A percentile compares a stretch with the other conserved stretches of the same genome.
phyloP scores from a whole-genome alignment of 768 basidiomycete species.

The Royoungia palumana region DNA sequence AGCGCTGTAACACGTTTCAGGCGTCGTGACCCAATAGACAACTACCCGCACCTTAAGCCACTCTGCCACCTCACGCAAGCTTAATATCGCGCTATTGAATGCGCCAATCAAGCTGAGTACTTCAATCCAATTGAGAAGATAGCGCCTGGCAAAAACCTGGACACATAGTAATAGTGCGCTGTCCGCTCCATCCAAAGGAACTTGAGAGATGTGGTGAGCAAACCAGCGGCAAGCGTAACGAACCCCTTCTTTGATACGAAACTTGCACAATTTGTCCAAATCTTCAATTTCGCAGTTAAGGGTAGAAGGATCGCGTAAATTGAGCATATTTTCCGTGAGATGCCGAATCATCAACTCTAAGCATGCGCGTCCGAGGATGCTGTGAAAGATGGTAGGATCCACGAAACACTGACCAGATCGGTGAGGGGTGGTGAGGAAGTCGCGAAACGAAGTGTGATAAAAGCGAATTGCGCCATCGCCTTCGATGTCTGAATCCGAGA shows the following conservation, averaged over 20 bases:
- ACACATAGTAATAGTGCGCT: slow-evolving; percentile 5
- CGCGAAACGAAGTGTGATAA: slow-evolving; percentile 22
- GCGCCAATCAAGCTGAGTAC: slow-evolving; percentile 18
- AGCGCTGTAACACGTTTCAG: slow-evolving; percentile 6
- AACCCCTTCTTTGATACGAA: slow-evolving; percentile 12
- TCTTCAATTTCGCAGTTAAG: slow-evolving; percentile 14
- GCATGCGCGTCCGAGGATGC: slow-evolving; percentile 11
- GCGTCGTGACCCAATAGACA: background rate
- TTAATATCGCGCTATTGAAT: slow-evolving; percentile 12
- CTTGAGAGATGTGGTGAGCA: slow-evolving; percentile 12
- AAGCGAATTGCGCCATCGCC: slow-evolving; percentile 11
- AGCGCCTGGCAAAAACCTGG: slow-evolving; percentile 7
- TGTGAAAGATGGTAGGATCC: slow-evolving; percentile 10
- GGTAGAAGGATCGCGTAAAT: slow-evolving; percentile 7
- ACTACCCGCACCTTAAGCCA: slow-evolving; percentile 13
- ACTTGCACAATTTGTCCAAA: slow-evolving; percentile 10
- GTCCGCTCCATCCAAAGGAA: slow-evolving; percentile 7
- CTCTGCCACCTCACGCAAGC: slow-evolving; percentile 7
- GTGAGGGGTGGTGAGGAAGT: slow-evolving; percentile 13
- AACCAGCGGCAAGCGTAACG: slow-evolving; percentile 23
- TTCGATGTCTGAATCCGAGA: slow-evolving; percentile 5
- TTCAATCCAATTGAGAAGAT: slow-evolving; percentile 18
- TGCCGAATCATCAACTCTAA: slow-evolving; percentile 16
- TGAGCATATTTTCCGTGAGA: slow-evolving; percentile 14
- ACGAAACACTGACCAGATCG: slow-evolving; percentile 18